These are phyloP conservation scores for Pseudogymnoascus sp. DNA, from an alignment of 2,329 filamentous ascomycete species.

Conservation along the genomic window DNA sequence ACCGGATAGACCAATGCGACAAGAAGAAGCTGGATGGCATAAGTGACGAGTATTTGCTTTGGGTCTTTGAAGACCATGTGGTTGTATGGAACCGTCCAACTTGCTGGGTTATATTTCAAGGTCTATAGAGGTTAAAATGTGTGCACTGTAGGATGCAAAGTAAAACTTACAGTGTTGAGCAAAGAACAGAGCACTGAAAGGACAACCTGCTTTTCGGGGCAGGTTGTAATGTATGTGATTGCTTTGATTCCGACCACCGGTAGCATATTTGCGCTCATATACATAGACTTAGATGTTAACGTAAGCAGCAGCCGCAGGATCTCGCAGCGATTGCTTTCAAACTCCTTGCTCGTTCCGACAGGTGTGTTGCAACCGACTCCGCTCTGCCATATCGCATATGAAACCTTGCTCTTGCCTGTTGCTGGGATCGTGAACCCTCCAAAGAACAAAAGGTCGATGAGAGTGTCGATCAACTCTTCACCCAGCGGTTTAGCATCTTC, in stretches of 20 bases:
- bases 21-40: constrained; percentile 79
- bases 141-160: constrained; percentile 11
- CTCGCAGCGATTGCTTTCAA: constrained; percentile 88
- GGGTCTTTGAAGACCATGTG: constrained; percentile 85
- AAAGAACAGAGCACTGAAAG: constrained; percentile 86
- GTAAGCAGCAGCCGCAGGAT: constrained; percentile 79
- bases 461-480: constrained; percentile 84
- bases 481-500: constrained; percentile 81
- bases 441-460: constrained; percentile 86
- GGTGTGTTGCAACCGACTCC: constrained; percentile 92
- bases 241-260: constrained; percentile 76
- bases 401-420: constrained; percentile 66
- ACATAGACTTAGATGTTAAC: constrained; percentile 85
- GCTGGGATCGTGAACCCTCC: constrained; percentile 78
- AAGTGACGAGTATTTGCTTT: constrained; percentile 83
- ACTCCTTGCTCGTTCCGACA: constrained; percentile 80
- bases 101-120: constrained; percentile 90
- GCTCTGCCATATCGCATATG: constrained; percentile 95
- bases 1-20: constrained; percentile 80
- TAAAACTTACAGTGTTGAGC: constrained; percentile 70
- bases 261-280: constrained; percentile 70
- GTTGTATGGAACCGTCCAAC: constrained; percentile 91
- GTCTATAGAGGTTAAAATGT: constrained; percentile 46
- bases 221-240: constrained; percentile 82
- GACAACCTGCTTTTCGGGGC: constrained; percentile 83